Percentiles rank a stretch among this genome's conserved stretches.
Evolutionary conservation across 2,329 filamentous ascomycete genomes (phyloP).

Genomic region (Xylogone sp.): DNA sequence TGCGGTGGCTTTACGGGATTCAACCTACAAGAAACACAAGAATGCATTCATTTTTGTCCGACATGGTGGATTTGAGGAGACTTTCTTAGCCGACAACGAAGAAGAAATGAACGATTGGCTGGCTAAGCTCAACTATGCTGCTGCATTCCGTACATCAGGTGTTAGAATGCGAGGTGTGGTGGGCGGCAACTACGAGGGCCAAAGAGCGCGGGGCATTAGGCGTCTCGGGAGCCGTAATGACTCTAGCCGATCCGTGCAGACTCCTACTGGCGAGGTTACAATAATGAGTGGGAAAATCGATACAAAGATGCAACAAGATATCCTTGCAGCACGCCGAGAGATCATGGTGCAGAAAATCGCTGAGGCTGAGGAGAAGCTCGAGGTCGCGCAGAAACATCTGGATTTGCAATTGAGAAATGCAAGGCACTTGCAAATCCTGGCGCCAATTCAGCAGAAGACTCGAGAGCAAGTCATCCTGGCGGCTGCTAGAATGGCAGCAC

Average conservation of each 20-base stretch:
- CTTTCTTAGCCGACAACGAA: slow-evolving; percentile 86
- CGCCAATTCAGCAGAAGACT: slow-evolving; percentile 87
- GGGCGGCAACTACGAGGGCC: slow-evolving; percentile 80
- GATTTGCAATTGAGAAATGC: slow-evolving; percentile 84
- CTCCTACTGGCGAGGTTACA: slow-evolving; percentile 68
- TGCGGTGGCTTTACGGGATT: slow-evolving; percentile 82
- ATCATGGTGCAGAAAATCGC: slow-evolving; percentile 80
- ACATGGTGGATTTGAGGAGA: slow-evolving; percentile 82
- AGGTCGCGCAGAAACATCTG: slow-evolving; percentile 68
- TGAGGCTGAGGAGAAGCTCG: slow-evolving; percentile 77
- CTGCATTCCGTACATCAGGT: slow-evolving; percentile 87
- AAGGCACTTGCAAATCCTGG: slow-evolving; percentile 81
- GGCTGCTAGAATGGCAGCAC: slow-evolving; percentile 79
- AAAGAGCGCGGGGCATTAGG: slow-evolving; percentile 67
- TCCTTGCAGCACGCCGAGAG: slow-evolving; percentile 75
- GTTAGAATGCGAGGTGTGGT: slow-evolving; percentile 87
- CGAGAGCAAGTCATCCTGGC: slow-evolving; percentile 82
- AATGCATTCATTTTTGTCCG: slow-evolving; percentile 89
- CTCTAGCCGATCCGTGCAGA: slow-evolving; percentile 58
- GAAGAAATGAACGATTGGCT: slow-evolving; percentile 95
- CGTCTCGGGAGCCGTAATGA: slow-evolving; percentile 55
- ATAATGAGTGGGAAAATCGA: slow-evolving; percentile 73
- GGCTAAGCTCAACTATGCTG: slow-evolving; percentile 92
- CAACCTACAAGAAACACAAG: slow-evolving; percentile 90
- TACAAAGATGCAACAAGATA: slow-evolving; percentile 79